Percentiles rank a stretch among this genome's conserved stretches.
Evolutionary conservation across 805 yeast species (phyloP).

Genomic region (Brettanomyces anomalus): DNA sequence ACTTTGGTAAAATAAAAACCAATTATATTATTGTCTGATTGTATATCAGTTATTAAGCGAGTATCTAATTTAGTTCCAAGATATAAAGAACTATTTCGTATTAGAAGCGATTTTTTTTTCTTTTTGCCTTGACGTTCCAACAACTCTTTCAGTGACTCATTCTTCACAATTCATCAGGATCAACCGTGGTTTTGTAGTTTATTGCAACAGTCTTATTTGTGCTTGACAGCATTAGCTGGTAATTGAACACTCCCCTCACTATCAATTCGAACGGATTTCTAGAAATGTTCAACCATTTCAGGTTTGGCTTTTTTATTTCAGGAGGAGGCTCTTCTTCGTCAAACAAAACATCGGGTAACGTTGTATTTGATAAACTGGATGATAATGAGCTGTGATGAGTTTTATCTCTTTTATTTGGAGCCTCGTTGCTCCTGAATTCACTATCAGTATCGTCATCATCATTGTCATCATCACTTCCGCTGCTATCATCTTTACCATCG

Average conservation of each 20-base stretch:
- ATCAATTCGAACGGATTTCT: constrained; percentile 80
- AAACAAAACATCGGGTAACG: not conserved
- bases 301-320: constrained; percentile 14
- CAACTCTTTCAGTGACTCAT: not conserved
- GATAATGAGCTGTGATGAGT: not conserved
- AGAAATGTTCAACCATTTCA: constrained; percentile 67
- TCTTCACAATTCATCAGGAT: constrained; percentile 29
- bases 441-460: constrained; percentile 7
- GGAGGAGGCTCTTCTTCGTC: constrained; percentile 2
- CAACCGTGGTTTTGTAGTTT: constrained; percentile 46
- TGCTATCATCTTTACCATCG: constrained; percentile 8
- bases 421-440: no score
- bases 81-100: not conserved
- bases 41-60: not conserved
- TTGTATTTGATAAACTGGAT: not conserved
- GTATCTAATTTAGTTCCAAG: not conserved
- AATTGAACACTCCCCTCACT: constrained; percentile 72
- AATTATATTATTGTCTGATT: not conserved
- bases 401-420: not conserved
- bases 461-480: constrained; percentile 15
- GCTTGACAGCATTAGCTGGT: constrained; percentile 57
- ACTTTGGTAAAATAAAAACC: not conserved
- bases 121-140: no score
- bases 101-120: no score
- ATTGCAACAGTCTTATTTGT: constrained; percentile 51